These are phyloP conservation scores for Tilletia setariae DNA, from an alignment of 1,284 basidiomycete species.

Conservation along the genomic window DNA sequence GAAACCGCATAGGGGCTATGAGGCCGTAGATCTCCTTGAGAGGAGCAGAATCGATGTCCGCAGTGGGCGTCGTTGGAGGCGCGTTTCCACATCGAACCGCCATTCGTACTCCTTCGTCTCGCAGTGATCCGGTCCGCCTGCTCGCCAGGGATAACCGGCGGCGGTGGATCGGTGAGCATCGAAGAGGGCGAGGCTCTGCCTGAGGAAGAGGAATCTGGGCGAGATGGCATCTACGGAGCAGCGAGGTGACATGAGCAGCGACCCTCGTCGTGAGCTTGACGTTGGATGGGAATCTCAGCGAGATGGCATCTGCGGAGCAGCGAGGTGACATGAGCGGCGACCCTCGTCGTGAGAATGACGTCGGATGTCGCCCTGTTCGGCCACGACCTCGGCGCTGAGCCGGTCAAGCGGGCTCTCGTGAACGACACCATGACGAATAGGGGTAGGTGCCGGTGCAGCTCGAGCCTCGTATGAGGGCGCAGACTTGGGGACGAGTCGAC, in stretches of 20 bases:
- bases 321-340: neutral
- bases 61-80: no score
- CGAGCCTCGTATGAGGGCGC: conserved; percentile 23
- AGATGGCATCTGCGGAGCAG: neutral
- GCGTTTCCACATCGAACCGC: conserved; percentile 26
- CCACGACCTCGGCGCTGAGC: conserved; percentile 35
- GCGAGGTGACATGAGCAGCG: no score
- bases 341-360: conserved; percentile 13
- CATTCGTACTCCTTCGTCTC: conserved; percentile 35
- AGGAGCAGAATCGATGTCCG: no score
- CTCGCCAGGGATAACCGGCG: conserved; percentile 36
- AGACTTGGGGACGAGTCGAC: neutral
- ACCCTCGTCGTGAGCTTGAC: no score
- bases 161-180: conserved; percentile 16
- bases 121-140: conserved; percentile 47
- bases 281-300: no score
- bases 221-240: no score
- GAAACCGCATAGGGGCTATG: no score
- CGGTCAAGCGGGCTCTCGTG: conserved; percentile 37
- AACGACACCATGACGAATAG: conserved; percentile 28
- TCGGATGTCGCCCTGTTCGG: neutral
- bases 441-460: conserved; percentile 34
- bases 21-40: no score
- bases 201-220: neutral
- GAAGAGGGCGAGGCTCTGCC: conserved; percentile 17